Evolutionary conservation across 2,329 filamentous ascomycete species (phyloP).

Genomic region (Purpureocillium lavendulum): DNA sequence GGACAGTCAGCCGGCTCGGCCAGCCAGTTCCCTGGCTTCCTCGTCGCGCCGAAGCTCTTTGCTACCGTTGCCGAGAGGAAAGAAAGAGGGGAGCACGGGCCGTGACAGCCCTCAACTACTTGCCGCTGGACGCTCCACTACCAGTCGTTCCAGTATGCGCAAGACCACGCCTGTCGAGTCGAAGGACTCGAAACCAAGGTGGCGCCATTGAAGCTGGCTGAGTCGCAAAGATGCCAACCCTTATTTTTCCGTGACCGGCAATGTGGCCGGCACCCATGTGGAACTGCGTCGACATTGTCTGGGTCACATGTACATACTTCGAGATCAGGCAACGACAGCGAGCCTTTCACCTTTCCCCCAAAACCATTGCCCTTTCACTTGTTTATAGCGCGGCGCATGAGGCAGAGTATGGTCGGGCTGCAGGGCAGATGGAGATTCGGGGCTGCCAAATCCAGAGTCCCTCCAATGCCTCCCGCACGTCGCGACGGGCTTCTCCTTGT

Average conservation of each 20-base stretch:
- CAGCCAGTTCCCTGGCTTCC: slow-evolving; percentile 48
- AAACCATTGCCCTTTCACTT: slow-evolving; percentile 1
- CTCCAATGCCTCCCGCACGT: too few relatives aligned
- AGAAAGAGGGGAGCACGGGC: slow-evolving; percentile 27
- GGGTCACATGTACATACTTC: neutral
- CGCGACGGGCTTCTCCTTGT: too few relatives aligned
- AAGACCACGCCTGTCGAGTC: slow-evolving; percentile 24
- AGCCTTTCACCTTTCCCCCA: neutral
- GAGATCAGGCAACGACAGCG: neutral
- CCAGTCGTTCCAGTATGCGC: slow-evolving; percentile 35
- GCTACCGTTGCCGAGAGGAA: slow-evolving; percentile 38
- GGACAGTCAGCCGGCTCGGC: slow-evolving; percentile 28
- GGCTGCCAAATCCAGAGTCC: neutral
- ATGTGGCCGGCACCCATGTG: too few relatives aligned
- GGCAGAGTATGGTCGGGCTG: slow-evolving; percentile 3
- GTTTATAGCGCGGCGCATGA: slow-evolving; percentile 13
- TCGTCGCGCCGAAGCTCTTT: slow-evolving; percentile 42
- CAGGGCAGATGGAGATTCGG: slow-evolving; percentile 1
- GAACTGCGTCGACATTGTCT: too few relatives aligned
- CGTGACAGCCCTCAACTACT: slow-evolving; percentile 38
- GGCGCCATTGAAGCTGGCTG: slow-evolving; percentile 32
- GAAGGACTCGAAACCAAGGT: slow-evolving; percentile 39
- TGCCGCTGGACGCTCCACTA: slow-evolving; percentile 18
- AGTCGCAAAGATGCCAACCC: too few relatives aligned
- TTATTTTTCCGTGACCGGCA: too few relatives aligned